These are phyloP conservation scores for Cyberlindnera nakhonratchasimensis DNA, from an alignment of 805 yeast genomes.

Conservation along the genomic window DNA sequence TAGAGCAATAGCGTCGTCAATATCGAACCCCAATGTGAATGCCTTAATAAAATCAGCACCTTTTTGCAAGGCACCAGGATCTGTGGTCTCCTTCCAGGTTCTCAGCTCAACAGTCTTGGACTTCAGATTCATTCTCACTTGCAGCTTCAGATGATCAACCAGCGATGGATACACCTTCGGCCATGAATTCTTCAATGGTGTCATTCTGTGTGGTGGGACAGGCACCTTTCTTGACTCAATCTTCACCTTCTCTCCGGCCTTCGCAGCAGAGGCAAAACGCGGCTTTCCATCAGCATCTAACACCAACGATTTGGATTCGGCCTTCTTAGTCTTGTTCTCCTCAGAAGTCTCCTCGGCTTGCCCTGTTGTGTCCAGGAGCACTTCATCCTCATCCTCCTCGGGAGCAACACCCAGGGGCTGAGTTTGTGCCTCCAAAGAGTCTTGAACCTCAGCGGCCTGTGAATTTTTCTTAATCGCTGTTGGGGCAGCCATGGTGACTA, in stretches of 20 bases:
- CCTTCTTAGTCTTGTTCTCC: conserved; percentile 23
- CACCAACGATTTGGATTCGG: conserved; percentile 31
- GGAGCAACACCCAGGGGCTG: conserved; percentile 10
- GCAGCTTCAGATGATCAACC: conserved; percentile 91
- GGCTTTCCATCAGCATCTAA: conserved; percentile 86
- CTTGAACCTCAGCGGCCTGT: conserved; percentile 4
- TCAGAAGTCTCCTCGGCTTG: conserved; percentile 17
- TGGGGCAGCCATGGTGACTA: conserved; percentile 47
- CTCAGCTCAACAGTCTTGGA: conserved; percentile 85
- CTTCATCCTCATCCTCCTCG: conserved; percentile 37
- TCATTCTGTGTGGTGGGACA: conserved; percentile 96
- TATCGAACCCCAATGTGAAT: conserved; percentile 92
- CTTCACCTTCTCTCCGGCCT: conserved; percentile 60
- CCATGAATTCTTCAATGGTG: conserved; percentile 90
- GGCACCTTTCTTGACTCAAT: conserved; percentile 84
- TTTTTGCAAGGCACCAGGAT: conserved; percentile 92
- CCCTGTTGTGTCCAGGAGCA: conserved; percentile 36
- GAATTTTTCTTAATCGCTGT: conserved; percentile 32
- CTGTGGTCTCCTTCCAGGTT: conserved; percentile 78
- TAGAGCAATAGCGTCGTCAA: conserved; percentile 94
- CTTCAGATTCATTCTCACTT: conserved; percentile 91
- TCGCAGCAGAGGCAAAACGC: conserved; percentile 69
- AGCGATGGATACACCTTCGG: conserved; percentile 91
- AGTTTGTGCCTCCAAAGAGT: not conserved
- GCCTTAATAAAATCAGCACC: conserved; percentile 98